phyloP scores from a whole-genome alignment of 2,329 filamentous ascomycete species.

The Metarhizium guizhouense region DNA sequence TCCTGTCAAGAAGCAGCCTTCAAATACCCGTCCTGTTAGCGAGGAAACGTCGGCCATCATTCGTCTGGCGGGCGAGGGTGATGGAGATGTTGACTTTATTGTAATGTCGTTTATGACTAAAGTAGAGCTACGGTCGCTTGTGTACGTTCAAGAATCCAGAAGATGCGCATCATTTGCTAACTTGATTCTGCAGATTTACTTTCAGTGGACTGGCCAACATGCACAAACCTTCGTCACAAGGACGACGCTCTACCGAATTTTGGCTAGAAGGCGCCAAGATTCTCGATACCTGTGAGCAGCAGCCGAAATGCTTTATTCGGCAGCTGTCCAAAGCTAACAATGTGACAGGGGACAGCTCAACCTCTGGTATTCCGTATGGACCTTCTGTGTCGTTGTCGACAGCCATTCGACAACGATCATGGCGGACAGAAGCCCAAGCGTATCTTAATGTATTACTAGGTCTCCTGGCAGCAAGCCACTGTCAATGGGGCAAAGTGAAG shows the following conservation, averaged over 20 bases:
- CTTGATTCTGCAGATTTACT: slow-evolving; percentile 33
- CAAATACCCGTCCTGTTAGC: slow-evolving; percentile 42
- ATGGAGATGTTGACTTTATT: slow-evolving; percentile 42
- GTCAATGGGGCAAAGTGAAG: slow-evolving; percentile 58
- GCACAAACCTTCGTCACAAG: slow-evolving; percentile 26
- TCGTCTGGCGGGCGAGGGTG: slow-evolving; percentile 30
- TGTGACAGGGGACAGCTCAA: slow-evolving; percentile 24
- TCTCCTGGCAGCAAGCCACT: slow-evolving; percentile 60
- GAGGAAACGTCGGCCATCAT: slow-evolving; percentile 48
- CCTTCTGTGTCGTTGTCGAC: slow-evolving; percentile 44
- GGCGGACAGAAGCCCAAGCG: slow-evolving; percentile 57
- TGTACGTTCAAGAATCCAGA: slow-evolving; percentile 30
- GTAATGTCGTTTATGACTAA: slow-evolving; percentile 53
- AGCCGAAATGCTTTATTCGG: background rate
- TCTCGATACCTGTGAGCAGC: slow-evolving; percentile 36
- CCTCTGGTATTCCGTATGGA: slow-evolving; percentile 27
- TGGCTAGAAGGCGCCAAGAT: slow-evolving; percentile 35
- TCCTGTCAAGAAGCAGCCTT: slow-evolving; percentile 44
- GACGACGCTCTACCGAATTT: slow-evolving; percentile 26
- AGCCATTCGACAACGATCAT: slow-evolving; percentile 50
- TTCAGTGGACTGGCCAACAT: slow-evolving; percentile 42
- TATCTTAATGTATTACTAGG: slow-evolving; percentile 65
- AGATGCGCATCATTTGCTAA: background rate
- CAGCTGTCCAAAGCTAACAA: background rate
- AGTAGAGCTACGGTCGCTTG: slow-evolving; percentile 45